Percentiles rank a stretch among this genome's conserved stretches.
Evolutionary conservation across 768 basidiomycete species (phyloP).

Genomic region (Sporobolomyces roseus): DNA sequence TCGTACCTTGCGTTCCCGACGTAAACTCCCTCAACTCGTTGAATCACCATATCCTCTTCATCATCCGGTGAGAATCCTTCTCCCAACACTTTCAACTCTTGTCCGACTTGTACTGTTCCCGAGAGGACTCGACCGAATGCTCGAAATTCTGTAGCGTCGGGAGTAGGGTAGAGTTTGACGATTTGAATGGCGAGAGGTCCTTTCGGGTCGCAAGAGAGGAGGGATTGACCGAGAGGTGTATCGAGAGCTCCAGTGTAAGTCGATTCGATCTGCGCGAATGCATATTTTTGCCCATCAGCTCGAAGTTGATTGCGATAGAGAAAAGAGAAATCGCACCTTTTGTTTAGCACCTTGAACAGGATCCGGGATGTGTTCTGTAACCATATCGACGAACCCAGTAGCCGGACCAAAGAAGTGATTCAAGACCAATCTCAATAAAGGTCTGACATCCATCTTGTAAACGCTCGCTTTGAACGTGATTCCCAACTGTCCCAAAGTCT

Average conservation of each 20-base stretch:
- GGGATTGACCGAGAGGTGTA: constrained; percentile 68
- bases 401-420: constrained; percentile 93
- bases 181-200: constrained; percentile 91
- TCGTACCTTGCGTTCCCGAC: constrained; percentile 88
- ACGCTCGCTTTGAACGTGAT: constrained; percentile 85
- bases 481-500: constrained; percentile 67
- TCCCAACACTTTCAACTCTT: constrained; percentile 88
- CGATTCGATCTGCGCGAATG: constrained; percentile 60
- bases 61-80: constrained; percentile 99
- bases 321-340: constrained; percentile 47
- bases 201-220: constrained; percentile 75
- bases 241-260: constrained; percentile 86
- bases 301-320: background rate
- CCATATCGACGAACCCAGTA: constrained; percentile 86
- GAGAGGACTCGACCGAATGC: constrained; percentile 92
- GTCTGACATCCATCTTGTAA: constrained; percentile 98
- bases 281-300: background rate
- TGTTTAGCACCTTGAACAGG: constrained; percentile 49
- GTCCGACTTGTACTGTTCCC: constrained; percentile 78
- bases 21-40: constrained; percentile 79
- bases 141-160: constrained; percentile 92
- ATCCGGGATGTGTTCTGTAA: constrained; percentile 82
- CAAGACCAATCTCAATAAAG: constrained; percentile 84
- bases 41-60: constrained; percentile 94
- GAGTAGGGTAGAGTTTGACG: constrained; percentile 90